Percentiles rank a stretch among this genome's conserved stretches.
Evolutionary conservation across 768 basidiomycete genomes (phyloP).

Genomic region (Neoboletus subvelutipes): DNA sequence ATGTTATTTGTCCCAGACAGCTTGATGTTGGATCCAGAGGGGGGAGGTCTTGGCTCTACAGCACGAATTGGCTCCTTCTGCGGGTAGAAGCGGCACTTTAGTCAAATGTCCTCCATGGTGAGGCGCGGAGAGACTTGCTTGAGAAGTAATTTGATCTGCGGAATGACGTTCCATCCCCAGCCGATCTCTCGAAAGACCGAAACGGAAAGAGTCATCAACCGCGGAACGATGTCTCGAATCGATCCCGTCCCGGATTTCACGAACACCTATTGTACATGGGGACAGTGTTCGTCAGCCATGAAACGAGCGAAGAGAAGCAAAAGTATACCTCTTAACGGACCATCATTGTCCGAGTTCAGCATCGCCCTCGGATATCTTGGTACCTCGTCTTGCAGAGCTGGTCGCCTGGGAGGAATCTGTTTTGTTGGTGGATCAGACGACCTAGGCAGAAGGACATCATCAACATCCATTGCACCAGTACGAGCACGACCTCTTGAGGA

Average conservation of each 20-base stretch:
- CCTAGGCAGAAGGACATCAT: constrained; percentile 23
- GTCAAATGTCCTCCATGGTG: not conserved
- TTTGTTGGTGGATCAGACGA: constrained; percentile 19
- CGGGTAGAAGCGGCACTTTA: not conserved
- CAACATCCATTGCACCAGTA: constrained; percentile 29
- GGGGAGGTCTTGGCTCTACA: constrained; percentile 13
- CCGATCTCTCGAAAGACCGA: constrained; percentile 20
- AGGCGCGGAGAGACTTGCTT: constrained; percentile 15
- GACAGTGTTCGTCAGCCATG: not conserved
- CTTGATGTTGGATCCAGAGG: constrained; percentile 21
- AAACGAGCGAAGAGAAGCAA: not conserved
- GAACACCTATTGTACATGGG: constrained; percentile 5
- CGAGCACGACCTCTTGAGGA: constrained; percentile 21
- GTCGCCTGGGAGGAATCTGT: constrained; percentile 16
- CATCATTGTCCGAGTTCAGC: constrained; percentile 27
- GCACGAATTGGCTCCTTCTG: constrained; percentile 24
- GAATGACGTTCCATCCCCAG: constrained; percentile 17
- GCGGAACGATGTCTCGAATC: constrained; percentile 20
- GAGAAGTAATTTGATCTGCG: constrained; percentile 15
- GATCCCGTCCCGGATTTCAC: constrained; percentile 20
- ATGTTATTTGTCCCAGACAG: constrained; percentile 35
- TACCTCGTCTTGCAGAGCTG: constrained; percentile 25
- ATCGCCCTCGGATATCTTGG: constrained; percentile 40
- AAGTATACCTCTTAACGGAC: constrained; percentile 14
- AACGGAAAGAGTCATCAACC: constrained; percentile 17